phyloP scores from a whole-genome alignment of 331 rosid species.

The Malus hybrid region DNA sequence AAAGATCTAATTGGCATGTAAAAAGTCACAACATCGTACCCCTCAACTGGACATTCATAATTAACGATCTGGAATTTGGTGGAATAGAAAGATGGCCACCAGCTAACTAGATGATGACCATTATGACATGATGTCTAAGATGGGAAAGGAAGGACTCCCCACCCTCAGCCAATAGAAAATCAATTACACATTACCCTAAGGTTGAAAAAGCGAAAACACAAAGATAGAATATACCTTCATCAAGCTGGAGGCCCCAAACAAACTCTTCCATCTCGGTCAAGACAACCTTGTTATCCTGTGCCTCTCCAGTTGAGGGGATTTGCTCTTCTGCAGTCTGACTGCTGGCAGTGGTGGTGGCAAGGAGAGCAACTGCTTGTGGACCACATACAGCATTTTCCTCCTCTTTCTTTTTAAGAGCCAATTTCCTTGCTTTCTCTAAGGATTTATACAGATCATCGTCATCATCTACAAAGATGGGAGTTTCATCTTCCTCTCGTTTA shows the following conservation, averaged over 20 bases:
- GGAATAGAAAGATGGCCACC: background rate
- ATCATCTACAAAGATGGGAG: conserved; percentile 53
- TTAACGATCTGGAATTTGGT: background rate
- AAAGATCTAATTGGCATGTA: background rate
- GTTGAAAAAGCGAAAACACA: background rate
- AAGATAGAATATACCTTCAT: conserved; percentile 50
- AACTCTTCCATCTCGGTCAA: conserved; percentile 97
- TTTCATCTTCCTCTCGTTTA: conserved; percentile 57
- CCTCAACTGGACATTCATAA: background rate
- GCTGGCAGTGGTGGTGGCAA: conserved; percentile 45
- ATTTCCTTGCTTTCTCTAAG: conserved; percentile 67
- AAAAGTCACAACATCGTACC: background rate
- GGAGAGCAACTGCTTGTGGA: conserved; percentile 67
- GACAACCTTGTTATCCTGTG: conserved; percentile 74
- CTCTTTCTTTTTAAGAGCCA: conserved; percentile 68
- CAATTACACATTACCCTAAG: conserved; percentile 6
- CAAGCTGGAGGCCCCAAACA: conserved; percentile 92
- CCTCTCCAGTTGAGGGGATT: conserved; percentile 45
- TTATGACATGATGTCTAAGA: background rate
- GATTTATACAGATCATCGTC: conserved; percentile 82
- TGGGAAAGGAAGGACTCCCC: background rate
- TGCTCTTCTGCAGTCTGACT: conserved; percentile 46
- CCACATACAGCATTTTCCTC: conserved; percentile 45
- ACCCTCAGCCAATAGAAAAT: background rate
- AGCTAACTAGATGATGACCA: background rate